Base-by-base conservation (phyloP, 2,329 filamentous ascomycete genomes). In the Exserohilum rostratum region DNA sequence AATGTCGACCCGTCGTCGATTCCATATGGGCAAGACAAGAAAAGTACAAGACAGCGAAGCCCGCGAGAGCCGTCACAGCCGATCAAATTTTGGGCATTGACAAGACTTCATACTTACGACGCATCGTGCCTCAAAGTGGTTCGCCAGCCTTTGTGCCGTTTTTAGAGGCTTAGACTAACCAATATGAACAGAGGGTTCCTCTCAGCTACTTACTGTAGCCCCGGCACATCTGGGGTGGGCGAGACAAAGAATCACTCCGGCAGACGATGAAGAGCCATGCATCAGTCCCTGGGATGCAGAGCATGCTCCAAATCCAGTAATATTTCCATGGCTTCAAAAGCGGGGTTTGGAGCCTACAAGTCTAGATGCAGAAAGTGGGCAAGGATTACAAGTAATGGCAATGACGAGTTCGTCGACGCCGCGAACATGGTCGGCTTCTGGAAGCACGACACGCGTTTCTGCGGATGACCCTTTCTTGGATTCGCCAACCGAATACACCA, bases 221-320 rank as follows among this genome's bases (percentile, higher is more conserved):
- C 38, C 43, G n/a, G 45, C 27, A 27, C 50, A 46, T 13, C 12
- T 17, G n/a, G 30, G 30, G 4, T 35, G 30, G 30, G 44, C 35
- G 13, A 50, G 39, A 20, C 48, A 50, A 45, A 35, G 30, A 17
- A 30, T 43, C 13, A 22, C 20, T 25, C 18, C 9, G 13, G n/a
- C 20, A 9, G n/a, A 35, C 18, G 12, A 35, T 25, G 30, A 22
- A 10, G 30, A 35, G 18, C 37, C 25, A 13, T 27, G 37, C 37
- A 40, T 40, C 13, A 40, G 48, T 37, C 56, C 58, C 5, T 59
- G 56, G 56, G 50, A 33, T 29, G 46, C 46, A n/a, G 56, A 61
- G 18, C 46, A 52, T 38, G 29, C 37, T n/a, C 59, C 57, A 6
- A 60, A 60, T 50, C 57, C 57, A 35, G 57, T 60, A 1, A 53